Evolutionary conservation across 805 yeast genomes (phyloP).

Genomic region (Allodekkera sacchari): DNA sequence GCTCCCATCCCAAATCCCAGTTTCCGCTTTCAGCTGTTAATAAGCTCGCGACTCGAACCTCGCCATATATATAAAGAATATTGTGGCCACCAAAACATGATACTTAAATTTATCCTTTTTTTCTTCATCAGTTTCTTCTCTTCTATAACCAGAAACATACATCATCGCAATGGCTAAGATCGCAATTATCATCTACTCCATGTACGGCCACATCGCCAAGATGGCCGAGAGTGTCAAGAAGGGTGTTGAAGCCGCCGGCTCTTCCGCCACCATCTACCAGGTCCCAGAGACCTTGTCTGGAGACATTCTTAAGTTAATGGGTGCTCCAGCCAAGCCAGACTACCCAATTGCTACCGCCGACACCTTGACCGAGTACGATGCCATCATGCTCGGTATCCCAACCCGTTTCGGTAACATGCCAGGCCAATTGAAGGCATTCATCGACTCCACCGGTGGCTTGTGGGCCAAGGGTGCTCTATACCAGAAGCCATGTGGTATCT

Average conservation of each 20-base stretch:
- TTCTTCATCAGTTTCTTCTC: background rate
- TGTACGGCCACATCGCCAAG: conserved; percentile 66
- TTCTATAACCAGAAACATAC: background rate
- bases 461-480: conserved; percentile 70
- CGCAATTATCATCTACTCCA: conserved; percentile 55
- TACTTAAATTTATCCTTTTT: background rate
- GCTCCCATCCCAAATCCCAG: too few species aligned
- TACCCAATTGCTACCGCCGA: conserved; percentile 57
- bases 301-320: conserved; percentile 46
- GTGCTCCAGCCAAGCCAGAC: conserved; percentile 58
- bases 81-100: too few species aligned
- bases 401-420: conserved; percentile 80
- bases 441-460: conserved; percentile 70
- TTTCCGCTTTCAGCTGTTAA: too few species aligned
- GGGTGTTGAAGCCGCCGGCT: conserved; percentile 68
- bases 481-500: conserved; percentile 70
- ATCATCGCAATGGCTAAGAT: conserved; percentile 14
- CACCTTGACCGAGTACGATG: conserved; percentile 60
- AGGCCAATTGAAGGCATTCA: conserved; percentile 68
- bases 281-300: conserved; percentile 67
- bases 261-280: conserved; percentile 60
- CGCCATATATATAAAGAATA: too few species aligned
- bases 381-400: conserved; percentile 77
- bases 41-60: too few species aligned
- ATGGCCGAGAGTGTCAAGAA: conserved; percentile 60